Base-by-base conservation (phyloP, 352 stramenopile species). In the Pythium guiyangense region DNA sequence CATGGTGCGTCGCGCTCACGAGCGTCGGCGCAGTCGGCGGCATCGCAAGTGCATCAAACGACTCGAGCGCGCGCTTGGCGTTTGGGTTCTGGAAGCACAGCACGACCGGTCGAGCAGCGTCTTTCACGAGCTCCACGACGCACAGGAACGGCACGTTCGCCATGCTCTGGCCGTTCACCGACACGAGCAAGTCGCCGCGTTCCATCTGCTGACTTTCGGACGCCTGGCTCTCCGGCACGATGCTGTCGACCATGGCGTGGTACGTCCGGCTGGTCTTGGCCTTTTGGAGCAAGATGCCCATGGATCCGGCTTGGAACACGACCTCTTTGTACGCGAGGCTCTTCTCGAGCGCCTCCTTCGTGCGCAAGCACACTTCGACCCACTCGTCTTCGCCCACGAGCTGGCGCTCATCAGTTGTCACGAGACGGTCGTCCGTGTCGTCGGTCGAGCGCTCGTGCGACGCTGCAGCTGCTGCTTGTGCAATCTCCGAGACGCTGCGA, bases 261-360 rank as follows among this genome's bases (percentile, higher is more conserved):
- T 79, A 94, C 53, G 73, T 81, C 51, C 84, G 89, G 37, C 76
- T 84, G 2, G 58, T 70, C 40, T 69, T 69, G 12, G 84, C 81
- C 47, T 84, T 86, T 46, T 93, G 81, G 42, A 95, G 87, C 27
- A 92, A 49, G 42, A 95, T 91, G 2, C 86, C 86, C 20, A 94
- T 77, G 12, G 84, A 78, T 1, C 82, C 86, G 25, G 51, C 34
- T 43, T 92, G 70, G 46, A 95, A 80, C 3, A 86, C 67, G 3
- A 95, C 82, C 31, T 90, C 83, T n/a, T 80, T 81, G 62, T 66
- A 73, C 4, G 63, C 62, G 10, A 71, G 49, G 42, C 65, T 85
- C 52, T 88, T 87, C 26, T 79, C 69, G 25, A 81, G 57, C 2
- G 64, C 69, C 48, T 90, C 74, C 34, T 59, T 66, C 26, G 66